phyloP scores from a whole-genome alignment of 306 rosid species.

The Astragalus membranaceus region DNA sequence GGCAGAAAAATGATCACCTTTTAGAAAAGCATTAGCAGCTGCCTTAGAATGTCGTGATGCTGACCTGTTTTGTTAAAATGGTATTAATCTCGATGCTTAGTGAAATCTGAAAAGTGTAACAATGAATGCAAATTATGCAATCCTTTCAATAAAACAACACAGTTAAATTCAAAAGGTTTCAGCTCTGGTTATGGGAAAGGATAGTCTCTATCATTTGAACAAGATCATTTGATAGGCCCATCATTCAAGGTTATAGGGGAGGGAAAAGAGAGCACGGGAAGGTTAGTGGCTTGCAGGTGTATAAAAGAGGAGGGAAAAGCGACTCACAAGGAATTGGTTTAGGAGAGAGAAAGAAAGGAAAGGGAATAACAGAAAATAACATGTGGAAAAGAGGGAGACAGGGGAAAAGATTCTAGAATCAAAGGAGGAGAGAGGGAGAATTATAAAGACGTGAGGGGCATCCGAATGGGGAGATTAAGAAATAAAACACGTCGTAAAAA shows the following conservation, averaged over 20 bases:
- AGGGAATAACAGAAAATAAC: too few relatives aligned
- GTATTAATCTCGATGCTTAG: not conserved
- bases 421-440: too few relatives aligned
- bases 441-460: too few relatives aligned
- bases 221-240: too few relatives aligned
- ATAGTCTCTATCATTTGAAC: not conserved
- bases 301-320: too few relatives aligned
- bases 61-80: constrained; percentile 42
- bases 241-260: too few relatives aligned
- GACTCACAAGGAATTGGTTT: too few relatives aligned
- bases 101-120: not conserved
- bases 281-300: too few relatives aligned
- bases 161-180: not conserved
- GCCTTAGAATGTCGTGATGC: constrained; percentile 74
- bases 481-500: not conserved
- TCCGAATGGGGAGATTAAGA: not conserved
- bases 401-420: too few relatives aligned
- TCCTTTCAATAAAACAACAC: not conserved
- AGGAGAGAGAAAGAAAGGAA: too few relatives aligned
- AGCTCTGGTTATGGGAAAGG: not conserved
- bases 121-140: not conserved
- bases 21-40: constrained; percentile 59
- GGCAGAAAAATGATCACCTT: constrained; percentile 73
- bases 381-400: too few relatives aligned
- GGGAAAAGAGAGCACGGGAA: too few relatives aligned